Percentiles rank a stretch among this genome's conserved stretches.
Conservation (phyloP, 2,329 filamentous ascomycete species). For the Colletotrichum musae region DNA sequence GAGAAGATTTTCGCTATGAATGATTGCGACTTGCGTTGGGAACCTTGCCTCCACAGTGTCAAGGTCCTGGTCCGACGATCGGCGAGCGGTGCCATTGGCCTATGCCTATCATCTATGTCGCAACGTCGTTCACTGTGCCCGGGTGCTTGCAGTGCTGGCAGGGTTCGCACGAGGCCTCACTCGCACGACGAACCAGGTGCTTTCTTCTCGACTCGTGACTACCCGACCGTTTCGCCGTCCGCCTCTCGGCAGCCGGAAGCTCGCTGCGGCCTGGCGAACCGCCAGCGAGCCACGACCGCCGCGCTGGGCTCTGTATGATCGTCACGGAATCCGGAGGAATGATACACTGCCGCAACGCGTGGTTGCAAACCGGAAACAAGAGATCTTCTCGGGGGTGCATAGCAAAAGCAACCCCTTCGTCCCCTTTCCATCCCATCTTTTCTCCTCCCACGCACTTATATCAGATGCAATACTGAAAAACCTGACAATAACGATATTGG, state of each 20-base stretch:
- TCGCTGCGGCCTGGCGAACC: conserved; percentile 9
- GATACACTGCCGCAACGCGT: conserved; percentile 36
- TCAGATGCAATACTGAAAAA: conserved; percentile 6
- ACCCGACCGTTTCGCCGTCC: conserved; percentile 4
- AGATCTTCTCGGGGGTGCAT: conserved; percentile 14
- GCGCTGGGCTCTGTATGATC: conserved; percentile 34
- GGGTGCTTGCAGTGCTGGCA: background rate
- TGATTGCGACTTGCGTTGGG: background rate
- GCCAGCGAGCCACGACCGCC: conserved; percentile 11
- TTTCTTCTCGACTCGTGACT: conserved; percentile 10
- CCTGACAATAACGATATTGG: no score
- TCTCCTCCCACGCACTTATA: background rate
- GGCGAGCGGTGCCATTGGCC: background rate
- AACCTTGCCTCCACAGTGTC: conserved; percentile 4
- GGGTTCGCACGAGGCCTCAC: background rate
- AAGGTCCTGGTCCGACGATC: conserved; percentile 26
- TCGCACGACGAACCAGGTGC: background rate
- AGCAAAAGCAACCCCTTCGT: conserved; percentile 4
- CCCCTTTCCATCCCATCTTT: conserved; percentile 15
- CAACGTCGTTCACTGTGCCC: background rate
- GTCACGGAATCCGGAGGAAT: conserved; percentile 34
- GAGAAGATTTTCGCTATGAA: background rate
- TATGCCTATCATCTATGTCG: background rate
- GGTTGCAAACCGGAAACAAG: conserved; percentile 21
- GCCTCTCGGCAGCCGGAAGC: conserved; percentile 8